phyloP scores from a whole-genome alignment of 2,329 filamentous ascomycete species.

The Chaetothyriales sp. region DNA sequence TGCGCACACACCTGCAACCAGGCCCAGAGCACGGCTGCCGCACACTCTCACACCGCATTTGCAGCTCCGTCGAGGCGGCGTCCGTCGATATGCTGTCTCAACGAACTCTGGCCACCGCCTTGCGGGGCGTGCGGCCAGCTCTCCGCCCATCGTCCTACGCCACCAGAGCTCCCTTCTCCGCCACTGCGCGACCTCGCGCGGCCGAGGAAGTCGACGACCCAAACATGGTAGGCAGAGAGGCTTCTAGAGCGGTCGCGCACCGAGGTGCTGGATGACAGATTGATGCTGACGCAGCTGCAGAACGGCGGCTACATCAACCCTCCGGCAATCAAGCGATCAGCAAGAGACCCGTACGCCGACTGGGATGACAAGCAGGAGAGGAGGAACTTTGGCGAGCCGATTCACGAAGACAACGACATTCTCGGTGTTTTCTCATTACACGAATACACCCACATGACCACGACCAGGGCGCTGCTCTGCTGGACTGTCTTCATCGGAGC shows the following conservation, averaged over 20 bases:
- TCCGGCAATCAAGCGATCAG: conserved; percentile 63
- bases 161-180: conserved; percentile 30
- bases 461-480: conserved; percentile 56
- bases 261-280: conserved; percentile 9
- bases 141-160: conserved; percentile 8
- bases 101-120: conserved; percentile 27
- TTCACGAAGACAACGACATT: conserved; percentile 92
- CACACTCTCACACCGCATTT: no score
- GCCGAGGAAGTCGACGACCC: conserved; percentile 31
- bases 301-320: conserved; percentile 37
- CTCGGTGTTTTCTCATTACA: conserved; percentile 80
- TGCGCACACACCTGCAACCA: conserved; percentile 1
- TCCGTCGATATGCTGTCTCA: conserved; percentile 31
- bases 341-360: conserved; percentile 80
- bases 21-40: neutral
- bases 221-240: conserved; percentile 26
- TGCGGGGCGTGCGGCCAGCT: conserved; percentile 21
- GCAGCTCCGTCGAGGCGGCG: neutral
- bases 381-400: conserved; percentile 89
- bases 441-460: conserved; percentile 71
- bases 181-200: conserved; percentile 23
- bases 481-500: conserved; percentile 52
- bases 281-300: conserved; percentile 20
- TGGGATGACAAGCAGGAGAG: conserved; percentile 99
- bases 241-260: neutral